phyloP scores from a whole-genome alignment of 345 rosid species.

The Boechera divaricarpa region DNA sequence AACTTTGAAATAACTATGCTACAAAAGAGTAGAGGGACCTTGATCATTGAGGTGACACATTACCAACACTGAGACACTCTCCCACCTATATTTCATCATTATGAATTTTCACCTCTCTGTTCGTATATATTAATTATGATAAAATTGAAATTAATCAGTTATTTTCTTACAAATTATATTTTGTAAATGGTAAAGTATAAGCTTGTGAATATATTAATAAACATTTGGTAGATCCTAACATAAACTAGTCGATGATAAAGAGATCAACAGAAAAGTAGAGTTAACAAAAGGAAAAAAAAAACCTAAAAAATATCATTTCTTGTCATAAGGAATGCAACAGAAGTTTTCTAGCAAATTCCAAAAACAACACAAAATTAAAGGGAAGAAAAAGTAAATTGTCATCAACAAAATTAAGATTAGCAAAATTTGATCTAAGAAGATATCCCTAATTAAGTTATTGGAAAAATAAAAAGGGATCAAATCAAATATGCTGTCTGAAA shows the following conservation, averaged over 20 bases:
- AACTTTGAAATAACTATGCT: slow-evolving; percentile 32
- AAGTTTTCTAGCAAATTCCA: slow-evolving; percentile 23
- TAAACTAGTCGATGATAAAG: background rate
- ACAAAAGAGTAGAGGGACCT: slow-evolving; percentile 44
- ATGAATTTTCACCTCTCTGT: slow-evolving; percentile 29
- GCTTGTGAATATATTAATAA: background rate
- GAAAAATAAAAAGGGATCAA: slow-evolving; percentile 33
- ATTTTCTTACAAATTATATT: slow-evolving; percentile 8
- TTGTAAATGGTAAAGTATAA: background rate
- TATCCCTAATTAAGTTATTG: slow-evolving; percentile 45
- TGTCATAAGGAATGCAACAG: slow-evolving; percentile 31
- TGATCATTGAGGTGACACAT: slow-evolving; percentile 46
- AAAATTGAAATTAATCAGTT: background rate
- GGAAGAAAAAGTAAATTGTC: slow-evolving; percentile 22
- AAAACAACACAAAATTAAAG: slow-evolving; percentile 16
- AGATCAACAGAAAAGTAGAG: background rate
- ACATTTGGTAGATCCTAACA: background rate
- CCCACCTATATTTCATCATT: slow-evolving; percentile 45
- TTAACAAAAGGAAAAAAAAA: background rate
- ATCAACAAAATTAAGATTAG: slow-evolving; percentile 41
- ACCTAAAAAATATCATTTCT: background rate
- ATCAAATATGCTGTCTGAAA: slow-evolving; percentile 75
- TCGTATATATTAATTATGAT: slow-evolving; percentile 1
- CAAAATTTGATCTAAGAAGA: slow-evolving; percentile 44
- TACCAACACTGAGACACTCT: slow-evolving; percentile 44